These are phyloP conservation scores for Tetrahymena thermophila DNA, from an alignment of 73 alveolate species.

Conservation along the genomic window DNA sequence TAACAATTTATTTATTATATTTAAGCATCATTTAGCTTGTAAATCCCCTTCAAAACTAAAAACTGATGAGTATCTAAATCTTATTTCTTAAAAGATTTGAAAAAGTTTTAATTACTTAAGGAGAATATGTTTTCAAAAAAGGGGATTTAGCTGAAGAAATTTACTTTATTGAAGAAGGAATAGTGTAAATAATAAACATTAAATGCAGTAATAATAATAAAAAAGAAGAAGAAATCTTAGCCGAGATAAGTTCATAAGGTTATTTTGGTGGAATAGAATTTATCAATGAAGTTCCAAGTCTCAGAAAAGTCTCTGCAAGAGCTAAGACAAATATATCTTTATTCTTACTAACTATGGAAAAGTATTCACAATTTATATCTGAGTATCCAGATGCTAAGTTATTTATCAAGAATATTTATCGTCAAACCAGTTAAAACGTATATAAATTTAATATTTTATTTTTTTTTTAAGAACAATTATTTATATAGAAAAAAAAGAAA, in stretches of 20 bases:
- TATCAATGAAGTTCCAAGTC: neutral
- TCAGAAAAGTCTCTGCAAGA: neutral
- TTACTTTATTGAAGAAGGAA: neutral
- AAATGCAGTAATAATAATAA: neutral
- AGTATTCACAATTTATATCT: neutral
- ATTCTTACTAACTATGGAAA: neutral
- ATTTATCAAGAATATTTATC: neutral
- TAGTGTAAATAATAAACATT: neutral
- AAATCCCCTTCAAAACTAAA: neutral
- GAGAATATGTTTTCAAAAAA: neutral
- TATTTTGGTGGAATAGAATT: neutral
- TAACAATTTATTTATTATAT: neutral
- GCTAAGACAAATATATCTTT: neutral
- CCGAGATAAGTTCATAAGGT: neutral
- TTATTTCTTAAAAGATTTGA: neutral
- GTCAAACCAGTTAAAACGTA: neutral
- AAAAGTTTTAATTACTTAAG: neutral
- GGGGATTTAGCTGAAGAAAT: neutral
- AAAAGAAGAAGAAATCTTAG: neutral
- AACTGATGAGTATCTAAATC: neutral
- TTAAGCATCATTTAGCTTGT: neutral
- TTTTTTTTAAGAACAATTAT: no score
- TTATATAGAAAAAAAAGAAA: no score
- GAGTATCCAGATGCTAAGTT: neutral
- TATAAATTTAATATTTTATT: no score